A percentile compares a stretch with the other conserved stretches of the same genome.
These are phyloP conservation scores for Naematelia encephala DNA, from an alignment of 768 basidiomycete species.

Conservation along the genomic window DNA sequence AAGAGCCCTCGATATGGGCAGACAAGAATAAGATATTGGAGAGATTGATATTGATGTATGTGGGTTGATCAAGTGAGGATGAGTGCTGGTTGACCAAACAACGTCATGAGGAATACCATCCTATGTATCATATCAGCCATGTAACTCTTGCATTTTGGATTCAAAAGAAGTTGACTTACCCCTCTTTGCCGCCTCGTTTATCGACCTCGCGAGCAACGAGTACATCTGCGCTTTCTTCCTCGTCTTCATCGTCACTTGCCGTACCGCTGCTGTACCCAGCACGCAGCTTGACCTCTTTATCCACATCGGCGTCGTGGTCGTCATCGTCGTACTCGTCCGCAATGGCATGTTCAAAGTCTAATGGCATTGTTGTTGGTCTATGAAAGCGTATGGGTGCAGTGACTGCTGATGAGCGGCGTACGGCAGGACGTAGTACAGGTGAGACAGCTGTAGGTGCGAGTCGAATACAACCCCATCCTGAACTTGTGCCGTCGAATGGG, in stretches of 20 bases:
- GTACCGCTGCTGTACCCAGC: conserved; percentile 28
- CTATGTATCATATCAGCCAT: conserved; percentile 15
- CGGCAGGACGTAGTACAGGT: conserved; percentile 9
- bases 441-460: conserved; percentile 32
- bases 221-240: conserved; percentile 39
- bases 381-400: neutral
- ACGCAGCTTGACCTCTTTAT: conserved; percentile 19
- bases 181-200: conserved; percentile 39
- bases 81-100: conserved; percentile 47
- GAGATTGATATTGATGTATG: too few species aligned
- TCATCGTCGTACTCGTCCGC: conserved; percentile 25
- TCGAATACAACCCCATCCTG: conserved; percentile 48
- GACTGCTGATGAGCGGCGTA: neutral
- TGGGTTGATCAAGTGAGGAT: conserved; percentile 47
- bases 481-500: neutral
- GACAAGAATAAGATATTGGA: too few species aligned
- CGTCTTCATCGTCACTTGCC: conserved; percentile 38
- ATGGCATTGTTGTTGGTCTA: neutral
- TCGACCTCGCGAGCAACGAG: conserved; percentile 38
- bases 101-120: conserved; percentile 42
- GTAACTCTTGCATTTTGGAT: too few species aligned
- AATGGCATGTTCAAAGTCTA: conserved; percentile 14
- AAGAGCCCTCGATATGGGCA: neutral
- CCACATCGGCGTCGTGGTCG: conserved; percentile 15
- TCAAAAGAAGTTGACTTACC: conserved; percentile 26